Conservation (phyloP, 164 flowering plant genomes). For the Buxus sempervirens region DNA sequence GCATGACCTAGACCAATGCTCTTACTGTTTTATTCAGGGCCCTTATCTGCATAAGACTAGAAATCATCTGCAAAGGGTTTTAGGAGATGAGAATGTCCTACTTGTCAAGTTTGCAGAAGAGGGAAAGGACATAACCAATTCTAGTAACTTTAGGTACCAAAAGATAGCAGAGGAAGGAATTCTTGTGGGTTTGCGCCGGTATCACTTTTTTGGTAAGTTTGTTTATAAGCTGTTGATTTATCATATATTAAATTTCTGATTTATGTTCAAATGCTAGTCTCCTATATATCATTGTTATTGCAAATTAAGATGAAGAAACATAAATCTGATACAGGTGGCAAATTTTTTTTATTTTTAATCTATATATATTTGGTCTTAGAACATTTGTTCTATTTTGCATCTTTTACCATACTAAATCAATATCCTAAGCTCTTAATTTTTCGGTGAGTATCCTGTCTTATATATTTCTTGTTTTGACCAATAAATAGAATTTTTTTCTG, state of each 20-base stretch:
- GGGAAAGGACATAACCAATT: neutral
- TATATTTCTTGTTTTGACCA: too few species aligned
- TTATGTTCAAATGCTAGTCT: too few species aligned
- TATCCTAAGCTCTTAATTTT: neutral
- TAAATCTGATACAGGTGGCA: neutral
- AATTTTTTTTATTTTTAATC: neutral
- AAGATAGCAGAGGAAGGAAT: slow-evolving; percentile 57
- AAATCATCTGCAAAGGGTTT: slow-evolving; percentile 56
- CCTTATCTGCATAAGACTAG: slow-evolving; percentile 40
- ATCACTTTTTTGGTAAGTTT: slow-evolving; percentile 65
- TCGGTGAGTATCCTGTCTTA: too few species aligned
- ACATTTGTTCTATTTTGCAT: neutral
- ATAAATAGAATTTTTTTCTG: too few species aligned
- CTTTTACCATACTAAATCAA: neutral
- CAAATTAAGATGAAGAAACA: neutral
- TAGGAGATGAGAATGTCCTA: slow-evolving; percentile 77
- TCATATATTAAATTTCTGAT: neutral
- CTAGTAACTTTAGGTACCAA: slow-evolving; percentile 1
- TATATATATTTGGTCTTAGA: neutral
- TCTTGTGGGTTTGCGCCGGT: slow-evolving; percentile 55
- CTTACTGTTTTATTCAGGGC: slow-evolving; percentile 41
- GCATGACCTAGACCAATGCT: neutral
- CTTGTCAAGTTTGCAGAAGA: slow-evolving; percentile 56
- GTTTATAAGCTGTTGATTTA: neutral
- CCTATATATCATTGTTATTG: neutral